Conservation (phyloP, 2,329 filamentous ascomycete genomes). For the Endoconidiophora laricicola region DNA sequence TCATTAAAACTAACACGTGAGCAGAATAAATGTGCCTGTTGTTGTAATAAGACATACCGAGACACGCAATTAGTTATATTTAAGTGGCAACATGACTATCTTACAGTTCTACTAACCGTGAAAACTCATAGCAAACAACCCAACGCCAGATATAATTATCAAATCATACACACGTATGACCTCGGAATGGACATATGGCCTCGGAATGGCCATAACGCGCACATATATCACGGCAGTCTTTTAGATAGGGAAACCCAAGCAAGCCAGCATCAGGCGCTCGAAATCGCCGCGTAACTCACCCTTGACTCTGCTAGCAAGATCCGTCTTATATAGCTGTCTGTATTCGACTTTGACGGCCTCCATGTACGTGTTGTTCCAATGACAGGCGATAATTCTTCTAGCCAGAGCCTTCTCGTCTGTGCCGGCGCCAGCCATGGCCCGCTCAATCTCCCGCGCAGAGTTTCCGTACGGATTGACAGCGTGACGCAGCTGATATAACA, state of each 20-base stretch:
- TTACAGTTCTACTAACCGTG: too few relatives aligned
- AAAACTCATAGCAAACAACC: not conserved
- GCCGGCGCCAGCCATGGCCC: constrained; percentile 69
- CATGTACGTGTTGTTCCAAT: constrained; percentile 68
- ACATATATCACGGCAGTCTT: too few relatives aligned
- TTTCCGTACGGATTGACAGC: constrained; percentile 70
- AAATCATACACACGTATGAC: not conserved
- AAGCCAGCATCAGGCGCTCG: constrained; percentile 57
- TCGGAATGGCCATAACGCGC: not conserved
- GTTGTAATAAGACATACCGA: too few relatives aligned
- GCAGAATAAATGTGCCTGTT: too few relatives aligned
- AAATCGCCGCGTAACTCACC: constrained; percentile 81
- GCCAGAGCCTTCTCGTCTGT: constrained; percentile 75
- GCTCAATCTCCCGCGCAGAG: constrained; percentile 69
- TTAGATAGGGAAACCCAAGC: constrained; percentile 28
- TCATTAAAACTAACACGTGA: too few relatives aligned
- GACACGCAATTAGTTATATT: too few relatives aligned
- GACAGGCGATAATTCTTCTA: constrained; percentile 57
- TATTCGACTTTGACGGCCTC: constrained; percentile 67
- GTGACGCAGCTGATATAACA: constrained; percentile 61
- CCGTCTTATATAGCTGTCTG: constrained; percentile 49
- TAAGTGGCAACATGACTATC: too few relatives aligned
- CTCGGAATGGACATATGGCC: not conserved
- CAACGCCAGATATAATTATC: not conserved
- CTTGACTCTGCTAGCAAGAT: constrained; percentile 52